phyloP scores from a whole-genome alignment of 805 yeast species.

The Cyberlindnera americana region DNA sequence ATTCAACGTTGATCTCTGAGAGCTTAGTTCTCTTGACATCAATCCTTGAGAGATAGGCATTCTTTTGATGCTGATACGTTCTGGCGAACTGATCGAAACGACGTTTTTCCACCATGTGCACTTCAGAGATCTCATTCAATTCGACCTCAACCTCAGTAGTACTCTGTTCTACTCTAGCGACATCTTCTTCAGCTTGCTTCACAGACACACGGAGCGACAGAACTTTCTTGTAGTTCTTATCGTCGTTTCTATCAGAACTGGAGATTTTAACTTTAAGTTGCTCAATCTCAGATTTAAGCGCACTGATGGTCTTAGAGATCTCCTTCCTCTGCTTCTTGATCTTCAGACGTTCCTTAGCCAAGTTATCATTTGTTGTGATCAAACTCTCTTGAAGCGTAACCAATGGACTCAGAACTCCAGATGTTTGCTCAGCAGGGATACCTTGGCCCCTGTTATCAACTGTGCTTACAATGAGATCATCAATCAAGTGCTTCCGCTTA shows the following conservation, averaged over 20 bases:
- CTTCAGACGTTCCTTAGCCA: conserved; percentile 54
- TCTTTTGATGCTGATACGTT: conserved; percentile 30
- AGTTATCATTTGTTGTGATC: conserved; percentile 56
- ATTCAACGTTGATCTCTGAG: conserved; percentile 28
- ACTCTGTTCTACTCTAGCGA: conserved; percentile 19
- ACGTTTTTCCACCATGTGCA: conserved; percentile 35
- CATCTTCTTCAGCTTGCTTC: conserved; percentile 27
- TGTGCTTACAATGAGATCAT: conserved; percentile 39
- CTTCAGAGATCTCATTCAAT: conserved; percentile 37
- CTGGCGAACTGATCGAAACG: conserved; percentile 35
- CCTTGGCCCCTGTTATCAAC: conserved; percentile 23
- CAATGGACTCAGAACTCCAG: conserved; percentile 49
- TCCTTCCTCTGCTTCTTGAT: conserved; percentile 57
- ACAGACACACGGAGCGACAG: conserved; percentile 19
- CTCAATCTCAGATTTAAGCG: conserved; percentile 56
- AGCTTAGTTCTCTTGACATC: conserved; percentile 23
- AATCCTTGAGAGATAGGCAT: conserved; percentile 27
- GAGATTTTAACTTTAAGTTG: conserved; percentile 43
- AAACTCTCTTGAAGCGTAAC: conserved; percentile 63
- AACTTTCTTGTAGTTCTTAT: conserved; percentile 36
- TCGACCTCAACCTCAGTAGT: conserved; percentile 15
- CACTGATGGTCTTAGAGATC: conserved; percentile 47
- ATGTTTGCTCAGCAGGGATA: conserved; percentile 30
- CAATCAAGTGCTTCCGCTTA: conserved; percentile 33
- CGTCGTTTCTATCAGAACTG: conserved; percentile 51